These are phyloP conservation scores for Calocera viscosa DNA, from an alignment of 768 basidiomycete species.

Conservation along the genomic window DNA sequence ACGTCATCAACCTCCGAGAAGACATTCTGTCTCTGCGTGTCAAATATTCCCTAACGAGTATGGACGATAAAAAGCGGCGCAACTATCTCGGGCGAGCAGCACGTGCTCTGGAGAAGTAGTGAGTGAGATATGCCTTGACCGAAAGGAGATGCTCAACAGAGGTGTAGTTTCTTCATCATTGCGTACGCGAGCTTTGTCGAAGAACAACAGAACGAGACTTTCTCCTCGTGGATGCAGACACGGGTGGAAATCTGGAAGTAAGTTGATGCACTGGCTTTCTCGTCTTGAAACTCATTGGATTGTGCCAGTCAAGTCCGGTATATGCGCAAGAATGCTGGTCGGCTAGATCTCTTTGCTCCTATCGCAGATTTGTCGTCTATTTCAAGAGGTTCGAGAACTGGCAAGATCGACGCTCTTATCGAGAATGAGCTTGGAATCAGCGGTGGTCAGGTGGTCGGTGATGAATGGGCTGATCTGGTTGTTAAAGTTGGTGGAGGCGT, in stretches of 20 bases:
- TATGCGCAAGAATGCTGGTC: conserved; percentile 58
- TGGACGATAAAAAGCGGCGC: conserved; percentile 47
- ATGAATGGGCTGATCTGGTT: conserved; percentile 92
- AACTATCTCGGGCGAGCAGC: conserved; percentile 49
- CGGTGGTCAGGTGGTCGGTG: conserved; percentile 78
- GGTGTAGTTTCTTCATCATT: conserved; percentile 75
- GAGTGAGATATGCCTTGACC: conserved; percentile 21
- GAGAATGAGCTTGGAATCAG: conserved; percentile 61
- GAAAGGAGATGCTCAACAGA: neutral
- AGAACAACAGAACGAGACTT: conserved; percentile 49
- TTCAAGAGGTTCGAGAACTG: conserved; percentile 49
- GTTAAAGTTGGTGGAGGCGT: conserved; percentile 47
- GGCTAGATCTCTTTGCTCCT: conserved; percentile 83
- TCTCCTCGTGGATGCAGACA: conserved; percentile 74
- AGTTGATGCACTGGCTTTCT: conserved; percentile 24
- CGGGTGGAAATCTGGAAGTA: conserved; percentile 91
- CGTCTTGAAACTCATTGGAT: neutral
- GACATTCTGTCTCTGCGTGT: conserved; percentile 73
- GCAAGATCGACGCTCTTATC: conserved; percentile 39
- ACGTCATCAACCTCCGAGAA: conserved; percentile 83
- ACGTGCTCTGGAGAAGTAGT: conserved; percentile 83
- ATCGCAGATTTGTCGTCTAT: conserved; percentile 75
- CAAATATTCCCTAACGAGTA: conserved; percentile 69
- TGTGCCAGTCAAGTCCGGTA: conserved; percentile 65
- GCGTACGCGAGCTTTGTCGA: conserved; percentile 84